These are phyloP conservation scores for Zalerion maritima DNA, from an alignment of 495 filamentous ascomycete genomes.

Conservation along the genomic window DNA sequence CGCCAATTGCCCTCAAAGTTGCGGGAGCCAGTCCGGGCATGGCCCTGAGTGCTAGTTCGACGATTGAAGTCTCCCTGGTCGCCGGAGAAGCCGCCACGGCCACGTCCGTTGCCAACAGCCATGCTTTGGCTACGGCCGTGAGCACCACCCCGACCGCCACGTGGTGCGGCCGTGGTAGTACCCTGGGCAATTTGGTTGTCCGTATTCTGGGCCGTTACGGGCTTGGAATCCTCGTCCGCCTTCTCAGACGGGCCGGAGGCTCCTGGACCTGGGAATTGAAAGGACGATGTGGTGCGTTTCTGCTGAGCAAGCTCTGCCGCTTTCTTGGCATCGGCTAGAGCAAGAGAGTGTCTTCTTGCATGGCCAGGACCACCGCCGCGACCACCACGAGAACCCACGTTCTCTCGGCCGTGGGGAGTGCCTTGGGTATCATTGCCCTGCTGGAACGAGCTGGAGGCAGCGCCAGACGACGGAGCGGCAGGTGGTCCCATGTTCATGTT, in stretches of 20 bases:
- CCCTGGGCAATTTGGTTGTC: conserved; percentile 36
- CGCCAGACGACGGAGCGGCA: conserved; percentile 89
- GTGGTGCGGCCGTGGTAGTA: conserved; percentile 17
- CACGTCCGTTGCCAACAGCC: conserved; percentile 39
- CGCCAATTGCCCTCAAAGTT: conserved; percentile 99
- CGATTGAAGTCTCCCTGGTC: conserved; percentile 49
- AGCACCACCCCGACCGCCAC: conserved; percentile 33
- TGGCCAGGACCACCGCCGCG: conserved; percentile 63
- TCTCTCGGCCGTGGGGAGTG: conserved; percentile 54
- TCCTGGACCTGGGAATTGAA: conserved; percentile 85
- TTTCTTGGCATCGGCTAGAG: conserved; percentile 91
- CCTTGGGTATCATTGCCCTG: conserved; percentile 55
- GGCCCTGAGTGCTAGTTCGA: conserved; percentile 51
- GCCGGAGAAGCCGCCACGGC: conserved; percentile 26
- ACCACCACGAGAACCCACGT: conserved; percentile 53
- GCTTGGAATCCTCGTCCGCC: conserved; percentile 37
- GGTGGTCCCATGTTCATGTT: conserved; percentile 89
- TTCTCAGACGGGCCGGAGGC: conserved; percentile 39
- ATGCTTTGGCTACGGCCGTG: conserved; percentile 51
- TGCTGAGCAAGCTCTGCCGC: conserved; percentile 93
- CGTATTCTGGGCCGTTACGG: conserved; percentile 25
- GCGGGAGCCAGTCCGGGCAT: conserved; percentile 66
- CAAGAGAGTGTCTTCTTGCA: conserved; percentile 87
- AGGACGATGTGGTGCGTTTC: conserved; percentile 82
- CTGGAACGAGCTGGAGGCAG: conserved; percentile 69